Conservation (phyloP, 192 early-diverging fungal genomes). For the Mortierella hygrophila region DNA sequence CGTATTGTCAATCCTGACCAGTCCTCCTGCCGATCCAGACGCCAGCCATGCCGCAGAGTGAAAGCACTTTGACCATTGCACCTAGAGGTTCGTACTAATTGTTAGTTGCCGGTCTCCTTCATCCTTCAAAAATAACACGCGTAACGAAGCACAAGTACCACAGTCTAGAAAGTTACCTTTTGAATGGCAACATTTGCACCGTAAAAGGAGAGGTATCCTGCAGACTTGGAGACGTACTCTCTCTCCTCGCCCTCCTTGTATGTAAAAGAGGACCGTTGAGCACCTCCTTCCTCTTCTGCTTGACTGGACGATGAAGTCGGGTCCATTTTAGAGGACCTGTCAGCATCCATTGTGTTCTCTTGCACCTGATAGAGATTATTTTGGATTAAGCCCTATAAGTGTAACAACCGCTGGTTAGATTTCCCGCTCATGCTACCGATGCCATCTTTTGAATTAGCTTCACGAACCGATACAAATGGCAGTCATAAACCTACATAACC, state of each 20-base stretch:
- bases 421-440: neutral
- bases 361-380: constrained; percentile 40
- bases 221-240: constrained; percentile 31
- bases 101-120: neutral
- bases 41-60: constrained; percentile 52
- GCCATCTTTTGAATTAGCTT: neutral
- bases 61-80: constrained; percentile 42
- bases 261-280: neutral
- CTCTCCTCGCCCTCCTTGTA: constrained; percentile 24
- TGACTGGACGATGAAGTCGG: neutral
- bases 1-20: constrained; percentile 50
- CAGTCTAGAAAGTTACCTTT: constrained; percentile 19
- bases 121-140: neutral
- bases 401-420: neutral
- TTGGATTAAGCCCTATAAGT: constrained; percentile 38
- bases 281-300: neutral
- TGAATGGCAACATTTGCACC: constrained; percentile 37
- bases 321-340: neutral
- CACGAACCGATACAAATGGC: neutral
- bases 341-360: neutral
- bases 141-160: neutral
- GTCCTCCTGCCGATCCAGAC: constrained; percentile 39
- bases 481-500: constrained; percentile 40
- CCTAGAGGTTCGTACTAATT: constrained; percentile 5
- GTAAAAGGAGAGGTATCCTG: constrained; percentile 24